Evolutionary conservation across 441 rosid species (phyloP).

Genomic region (Gossypium davidsonii): DNA sequence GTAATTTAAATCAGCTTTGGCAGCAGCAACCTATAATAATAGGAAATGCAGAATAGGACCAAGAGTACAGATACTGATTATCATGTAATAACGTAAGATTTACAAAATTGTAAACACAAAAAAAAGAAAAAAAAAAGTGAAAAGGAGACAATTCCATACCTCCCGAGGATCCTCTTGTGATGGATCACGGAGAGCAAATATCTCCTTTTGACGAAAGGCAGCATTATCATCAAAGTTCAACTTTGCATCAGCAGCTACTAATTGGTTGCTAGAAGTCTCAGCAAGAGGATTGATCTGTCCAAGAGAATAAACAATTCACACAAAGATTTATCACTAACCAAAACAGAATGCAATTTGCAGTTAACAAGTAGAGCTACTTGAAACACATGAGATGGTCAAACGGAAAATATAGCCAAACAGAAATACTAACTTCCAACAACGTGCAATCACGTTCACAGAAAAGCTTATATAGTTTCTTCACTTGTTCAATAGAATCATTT

Average conservation of each 20-base stretch:
- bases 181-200: conserved; percentile 76
- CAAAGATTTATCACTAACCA: not conserved
- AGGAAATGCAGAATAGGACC: not conserved
- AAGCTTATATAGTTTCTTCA: conserved; percentile 87
- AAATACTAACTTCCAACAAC: conserved; percentile 74
- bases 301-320: conserved; percentile 15
- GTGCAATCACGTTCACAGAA: conserved; percentile 83
- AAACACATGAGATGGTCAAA: conserved; percentile 5
- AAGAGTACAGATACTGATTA: not conserved
- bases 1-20: conserved; percentile 91
- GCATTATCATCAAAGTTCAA: conserved; percentile 99
- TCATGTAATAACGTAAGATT: not conserved
- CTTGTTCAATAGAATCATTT: conserved; percentile 83
- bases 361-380: conserved; percentile 35
- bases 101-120: not conserved
- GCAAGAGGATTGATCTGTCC: conserved; percentile 91
- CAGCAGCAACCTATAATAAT: conserved; percentile 72
- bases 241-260: conserved; percentile 99
- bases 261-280: conserved; percentile 69
- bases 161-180: conserved; percentile 97
- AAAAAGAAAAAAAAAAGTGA: not conserved
- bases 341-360: conserved; percentile 46
- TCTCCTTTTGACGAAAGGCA: conserved; percentile 75
- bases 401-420: not conserved
- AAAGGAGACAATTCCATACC: conserved; percentile 37